Evolutionary conservation across 2,329 filamentous ascomycete genomes (phyloP), one percentile per base, ranked within the genome.

Genomic region (Fusarium papillatum): DNA sequence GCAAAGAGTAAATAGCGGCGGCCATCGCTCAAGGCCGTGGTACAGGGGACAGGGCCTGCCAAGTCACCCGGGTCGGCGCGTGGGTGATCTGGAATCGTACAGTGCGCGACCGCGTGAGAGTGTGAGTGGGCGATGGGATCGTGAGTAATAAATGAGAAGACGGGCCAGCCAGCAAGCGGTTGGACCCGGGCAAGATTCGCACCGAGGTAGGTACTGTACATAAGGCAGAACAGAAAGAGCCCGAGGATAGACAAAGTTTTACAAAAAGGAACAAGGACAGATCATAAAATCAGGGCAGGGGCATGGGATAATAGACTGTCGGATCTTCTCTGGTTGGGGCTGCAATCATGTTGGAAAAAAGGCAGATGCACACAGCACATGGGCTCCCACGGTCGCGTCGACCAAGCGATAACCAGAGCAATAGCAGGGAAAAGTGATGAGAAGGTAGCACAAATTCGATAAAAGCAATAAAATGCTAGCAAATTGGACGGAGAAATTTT

Each of bases 21-120:
- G n/a, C 36, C 29, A 36, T 71, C 65, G 43, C 55, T 61, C 61
- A 76, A 68, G 71, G 41, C 66, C 55, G 70, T 78, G 53, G 72
- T 68, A 79, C 75, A 80, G 73, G 71, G 73, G 75, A 74, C 70
- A 79, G 68, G 70, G 73, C 65, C 64, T 75, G 72, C 76, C 74
- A 80, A 74, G 73, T 79, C 76, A 76, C 65, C 71, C 66, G 69
- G 69, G 67, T 68, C 71, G 72, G 76, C 69, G 75, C 69, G 78
- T 78, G 76, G 69, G 67, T 71, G 75, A 79, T 77, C 64, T 76
- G 70, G 74, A 75, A 77, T 75, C 74, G 74, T 70, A 77, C 74
- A 77, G 70, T 76, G 75, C 73, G 73, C 68, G 66, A 77, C 66
- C 61, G 61, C 38, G 50, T 63, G 64, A 66, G 48, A 62, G 67